Conservation (phyloP, 495 filamentous ascomycete genomes). For the Penicillium fimorum region DNA sequence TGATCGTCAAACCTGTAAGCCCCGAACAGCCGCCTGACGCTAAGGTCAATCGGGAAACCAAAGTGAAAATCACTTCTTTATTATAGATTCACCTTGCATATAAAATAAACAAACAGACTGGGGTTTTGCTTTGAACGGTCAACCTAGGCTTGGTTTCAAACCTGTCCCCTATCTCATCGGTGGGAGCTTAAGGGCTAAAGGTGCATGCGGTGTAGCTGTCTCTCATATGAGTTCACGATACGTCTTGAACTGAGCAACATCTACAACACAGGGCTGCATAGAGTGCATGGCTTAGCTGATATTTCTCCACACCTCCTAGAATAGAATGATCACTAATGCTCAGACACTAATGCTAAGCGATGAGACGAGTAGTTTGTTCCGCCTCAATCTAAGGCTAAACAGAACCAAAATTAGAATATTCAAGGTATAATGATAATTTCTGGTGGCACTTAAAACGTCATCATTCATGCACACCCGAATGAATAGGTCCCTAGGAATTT, state of each 20-base stretch:
- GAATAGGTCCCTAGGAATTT: too few relatives aligned
- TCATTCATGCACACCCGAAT: too few relatives aligned
- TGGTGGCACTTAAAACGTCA: too few relatives aligned
- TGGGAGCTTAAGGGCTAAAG: neutral
- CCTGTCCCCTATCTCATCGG: neutral
- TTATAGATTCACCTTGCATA: slow-evolving; percentile 9
- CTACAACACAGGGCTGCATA: neutral
- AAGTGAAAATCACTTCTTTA: neutral
- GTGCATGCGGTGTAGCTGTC: neutral
- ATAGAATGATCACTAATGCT: neutral
- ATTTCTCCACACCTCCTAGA: neutral
- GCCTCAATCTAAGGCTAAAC: neutral
- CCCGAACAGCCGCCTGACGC: slow-evolving; percentile 2
- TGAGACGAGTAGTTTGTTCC: neutral
- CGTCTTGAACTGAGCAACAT: neutral
- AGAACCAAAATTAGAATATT: too few relatives aligned
- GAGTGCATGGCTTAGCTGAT: neutral
- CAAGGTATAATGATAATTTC: too few relatives aligned
- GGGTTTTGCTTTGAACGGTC: neutral
- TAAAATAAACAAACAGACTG: slow-evolving; percentile 1
- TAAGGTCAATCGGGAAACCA: neutral
- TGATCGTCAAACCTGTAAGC: neutral
- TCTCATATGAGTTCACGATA: neutral
- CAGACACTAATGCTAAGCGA: neutral
- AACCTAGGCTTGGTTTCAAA: neutral